Conservation (phyloP, 1,284 basidiomycete genomes). For the Naganishia cerealis region DNA sequence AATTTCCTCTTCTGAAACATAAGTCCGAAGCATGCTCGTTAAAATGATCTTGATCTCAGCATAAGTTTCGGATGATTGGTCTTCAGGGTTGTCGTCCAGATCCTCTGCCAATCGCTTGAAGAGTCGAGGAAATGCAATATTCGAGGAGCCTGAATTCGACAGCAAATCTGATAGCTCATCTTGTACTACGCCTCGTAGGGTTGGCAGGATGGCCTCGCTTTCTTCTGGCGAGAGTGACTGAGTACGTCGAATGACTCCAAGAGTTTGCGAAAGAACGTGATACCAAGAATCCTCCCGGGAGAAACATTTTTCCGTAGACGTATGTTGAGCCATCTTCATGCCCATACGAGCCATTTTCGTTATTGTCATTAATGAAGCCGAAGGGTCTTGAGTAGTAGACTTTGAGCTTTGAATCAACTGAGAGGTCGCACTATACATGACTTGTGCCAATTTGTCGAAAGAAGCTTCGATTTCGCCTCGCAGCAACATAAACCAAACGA, state of each 20-base stretch:
- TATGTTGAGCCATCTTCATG: conserved; percentile 6
- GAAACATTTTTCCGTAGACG: neutral
- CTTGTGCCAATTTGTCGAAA: conserved; percentile 65
- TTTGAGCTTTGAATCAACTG: conserved; percentile 1
- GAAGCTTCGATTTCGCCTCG: conserved; percentile 66
- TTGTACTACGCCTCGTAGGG: conserved; percentile 74
- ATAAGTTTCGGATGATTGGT: conserved; percentile 68
- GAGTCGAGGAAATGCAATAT: conserved; percentile 82
- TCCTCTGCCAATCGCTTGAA: conserved; percentile 82
- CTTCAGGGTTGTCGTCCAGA: conserved; percentile 43
- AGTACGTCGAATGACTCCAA: conserved; percentile 16
- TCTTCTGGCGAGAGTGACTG: neutral
- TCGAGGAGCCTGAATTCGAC: conserved; percentile 74
- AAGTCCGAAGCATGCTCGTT: conserved; percentile 90
- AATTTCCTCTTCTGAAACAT: conserved; percentile 86
- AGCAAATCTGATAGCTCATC: conserved; percentile 81
- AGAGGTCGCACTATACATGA: conserved; percentile 57
- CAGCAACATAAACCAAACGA: conserved; percentile 77
- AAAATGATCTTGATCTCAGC: conserved; percentile 88
- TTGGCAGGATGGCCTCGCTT: conserved; percentile 27
- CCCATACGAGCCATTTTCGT: conserved; percentile 17
- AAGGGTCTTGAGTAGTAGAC: neutral
- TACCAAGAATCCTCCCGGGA: conserved; percentile 19
- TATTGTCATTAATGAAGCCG: neutral
- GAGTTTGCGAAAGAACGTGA: conserved; percentile 17